Evolutionary conservation across 2,329 filamentous ascomycete genomes (phyloP).

Genomic region (Cordyceps farinosa): DNA sequence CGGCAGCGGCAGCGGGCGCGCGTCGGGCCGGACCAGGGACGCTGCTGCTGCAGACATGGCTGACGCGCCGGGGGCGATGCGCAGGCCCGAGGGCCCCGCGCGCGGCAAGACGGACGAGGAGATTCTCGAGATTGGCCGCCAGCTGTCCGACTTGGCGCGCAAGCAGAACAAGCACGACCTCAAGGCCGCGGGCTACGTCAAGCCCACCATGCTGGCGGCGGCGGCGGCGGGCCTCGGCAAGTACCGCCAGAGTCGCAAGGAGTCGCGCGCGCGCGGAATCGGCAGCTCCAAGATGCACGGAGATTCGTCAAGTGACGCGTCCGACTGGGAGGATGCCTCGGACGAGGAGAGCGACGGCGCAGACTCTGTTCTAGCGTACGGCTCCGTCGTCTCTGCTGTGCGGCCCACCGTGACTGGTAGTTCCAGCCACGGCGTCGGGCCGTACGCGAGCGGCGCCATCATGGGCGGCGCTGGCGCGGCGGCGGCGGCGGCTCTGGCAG

Average conservation of each 20-base stretch:
- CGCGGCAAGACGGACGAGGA: constrained; percentile 52
- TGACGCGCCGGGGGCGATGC: background rate
- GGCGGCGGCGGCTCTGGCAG: constrained; percentile 23
- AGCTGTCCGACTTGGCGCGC: constrained; percentile 51
- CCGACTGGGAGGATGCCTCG: constrained; percentile 56
- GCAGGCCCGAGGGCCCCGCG: constrained; percentile 3
- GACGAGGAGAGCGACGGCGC: constrained; percentile 43
- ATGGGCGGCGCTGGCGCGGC: constrained; percentile 34
- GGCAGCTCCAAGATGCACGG: constrained; percentile 40
- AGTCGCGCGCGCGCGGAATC: constrained; percentile 32
- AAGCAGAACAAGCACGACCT: constrained; percentile 50
- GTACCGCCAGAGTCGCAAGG: constrained; percentile 38
- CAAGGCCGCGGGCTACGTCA: constrained; percentile 35
- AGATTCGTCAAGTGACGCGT: constrained; percentile 42
- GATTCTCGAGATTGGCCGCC: constrained; percentile 52
- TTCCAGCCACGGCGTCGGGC: constrained; percentile 25
- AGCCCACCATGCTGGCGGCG: constrained; percentile 29
- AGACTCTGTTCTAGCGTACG: constrained; percentile 40
- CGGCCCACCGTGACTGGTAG: constrained; percentile 21
- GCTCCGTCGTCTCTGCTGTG: constrained; percentile 25
- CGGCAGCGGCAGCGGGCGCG: background rate
- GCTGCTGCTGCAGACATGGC: background rate
- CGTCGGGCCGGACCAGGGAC: constrained; percentile 3
- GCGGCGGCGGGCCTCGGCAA: constrained; percentile 38
- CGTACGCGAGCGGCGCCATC: constrained; percentile 25